These are phyloP conservation scores for Kurtzmaniella quercitrusa DNA, from an alignment of 1,139 yeast species.

Conservation along the genomic window DNA sequence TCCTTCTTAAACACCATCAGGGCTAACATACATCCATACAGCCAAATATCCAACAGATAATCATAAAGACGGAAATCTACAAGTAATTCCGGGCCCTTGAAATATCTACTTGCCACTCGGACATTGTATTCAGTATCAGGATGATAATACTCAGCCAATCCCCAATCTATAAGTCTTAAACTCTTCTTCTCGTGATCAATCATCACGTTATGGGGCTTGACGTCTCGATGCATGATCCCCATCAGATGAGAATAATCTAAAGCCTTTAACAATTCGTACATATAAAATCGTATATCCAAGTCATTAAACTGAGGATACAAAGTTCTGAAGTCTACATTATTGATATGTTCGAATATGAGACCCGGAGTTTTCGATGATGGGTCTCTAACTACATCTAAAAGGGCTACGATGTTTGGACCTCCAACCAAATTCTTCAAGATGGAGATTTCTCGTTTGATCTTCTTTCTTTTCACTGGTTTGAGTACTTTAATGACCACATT, in stretches of 20 bases:
- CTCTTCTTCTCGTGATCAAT: constrained; percentile 77
- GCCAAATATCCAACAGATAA: constrained; percentile 94
- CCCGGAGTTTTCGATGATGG: constrained; percentile 92
- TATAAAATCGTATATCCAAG: constrained; percentile 80
- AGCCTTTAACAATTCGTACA: constrained; percentile 83
- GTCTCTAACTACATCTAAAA: constrained; percentile 87
- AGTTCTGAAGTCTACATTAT: constrained; percentile 86
- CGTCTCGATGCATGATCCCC: constrained; percentile 99
- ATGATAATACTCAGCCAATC: constrained; percentile 95
- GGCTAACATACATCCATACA: constrained; percentile 97
- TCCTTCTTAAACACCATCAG: constrained; percentile 94
- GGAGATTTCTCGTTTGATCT: constrained; percentile 91
- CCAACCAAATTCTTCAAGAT: constrained; percentile 84
- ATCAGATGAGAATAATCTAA: constrained; percentile 92
- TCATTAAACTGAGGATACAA: constrained; percentile 88
- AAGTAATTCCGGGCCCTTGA: constrained; percentile 94
- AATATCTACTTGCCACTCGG: constrained; percentile 96
- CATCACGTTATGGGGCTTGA: constrained; percentile 98
- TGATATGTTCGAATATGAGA: constrained; percentile 83
- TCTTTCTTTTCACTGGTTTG: constrained; percentile 95
- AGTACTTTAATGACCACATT: constrained; percentile 86
- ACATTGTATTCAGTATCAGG: constrained; percentile 93
- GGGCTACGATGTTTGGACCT: constrained; percentile 78
- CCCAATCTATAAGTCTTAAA: constrained; percentile 95
- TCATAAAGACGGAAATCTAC: constrained; percentile 94